Evolutionary conservation across 2,329 filamentous ascomycete species (phyloP).

Genomic region (Epichloe uncinata): DNA sequence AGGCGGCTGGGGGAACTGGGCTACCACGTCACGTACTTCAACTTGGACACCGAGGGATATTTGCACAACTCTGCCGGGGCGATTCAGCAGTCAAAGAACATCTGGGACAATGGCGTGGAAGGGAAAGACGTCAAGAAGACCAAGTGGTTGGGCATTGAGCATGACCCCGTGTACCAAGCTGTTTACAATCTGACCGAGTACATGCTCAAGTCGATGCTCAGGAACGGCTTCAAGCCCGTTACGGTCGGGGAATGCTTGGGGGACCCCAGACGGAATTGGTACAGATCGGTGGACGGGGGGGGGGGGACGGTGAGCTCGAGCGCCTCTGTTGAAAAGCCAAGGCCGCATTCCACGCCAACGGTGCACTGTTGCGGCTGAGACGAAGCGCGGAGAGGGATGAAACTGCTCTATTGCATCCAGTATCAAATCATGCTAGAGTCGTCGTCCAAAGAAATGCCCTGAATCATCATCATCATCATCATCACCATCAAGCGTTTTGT

Average conservation of each 20-base stretch:
- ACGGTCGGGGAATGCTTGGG: constrained; percentile 20
- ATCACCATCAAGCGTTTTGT: too few relatives aligned
- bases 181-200: constrained; percentile 29
- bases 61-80: constrained; percentile 34
- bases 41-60: constrained; percentile 49
- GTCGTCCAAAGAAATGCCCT: too few relatives aligned
- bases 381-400: too few relatives aligned
- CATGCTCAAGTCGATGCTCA: constrained; percentile 26
- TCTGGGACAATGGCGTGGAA: constrained; percentile 25
- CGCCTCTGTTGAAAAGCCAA: background rate
- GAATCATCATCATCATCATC: too few relatives aligned
- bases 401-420: too few relatives aligned
- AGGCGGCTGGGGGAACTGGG: constrained; percentile 28
- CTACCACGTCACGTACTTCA: constrained; percentile 47
- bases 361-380: background rate
- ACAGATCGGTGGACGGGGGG: background rate
- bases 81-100: constrained; percentile 31
- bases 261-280: constrained; percentile 1
- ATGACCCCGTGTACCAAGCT: constrained; percentile 34
- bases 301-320: background rate
- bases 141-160: constrained; percentile 38
- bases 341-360: background rate
- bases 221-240: constrained; percentile 30
- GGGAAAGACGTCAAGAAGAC: constrained; percentile 11
- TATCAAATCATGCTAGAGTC: too few relatives aligned